Evolutionary conservation across 768 basidiomycete species (phyloP).

Genomic region (Rubroboletus satanas): DNA sequence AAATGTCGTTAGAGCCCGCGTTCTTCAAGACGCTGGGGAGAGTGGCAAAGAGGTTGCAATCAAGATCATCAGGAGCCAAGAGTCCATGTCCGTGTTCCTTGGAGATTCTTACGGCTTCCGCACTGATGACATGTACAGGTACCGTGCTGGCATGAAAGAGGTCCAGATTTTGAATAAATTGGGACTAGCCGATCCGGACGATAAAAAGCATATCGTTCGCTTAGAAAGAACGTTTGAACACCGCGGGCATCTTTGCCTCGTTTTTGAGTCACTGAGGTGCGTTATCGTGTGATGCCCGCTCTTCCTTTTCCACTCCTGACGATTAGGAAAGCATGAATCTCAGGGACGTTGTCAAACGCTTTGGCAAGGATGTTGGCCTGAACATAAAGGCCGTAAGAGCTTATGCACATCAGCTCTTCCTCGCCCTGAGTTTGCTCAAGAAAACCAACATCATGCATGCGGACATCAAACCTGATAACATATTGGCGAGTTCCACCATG

Average conservation of each 20-base stretch:
- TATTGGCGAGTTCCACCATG: conserved; percentile 59
- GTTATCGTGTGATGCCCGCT: conserved; percentile 15
- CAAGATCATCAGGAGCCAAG: conserved; percentile 94
- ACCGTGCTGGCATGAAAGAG: conserved; percentile 92
- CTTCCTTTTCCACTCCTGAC: conserved; percentile 13
- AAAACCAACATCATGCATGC: conserved; percentile 97
- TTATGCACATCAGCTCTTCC: conserved; percentile 96
- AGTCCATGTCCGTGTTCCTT: conserved; percentile 75
- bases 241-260: conserved; percentile 92
- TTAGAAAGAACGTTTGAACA: conserved; percentile 95
- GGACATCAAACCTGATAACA: conserved; percentile 98
- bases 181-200: conserved; percentile 86
- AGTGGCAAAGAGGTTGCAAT: conserved; percentile 84
- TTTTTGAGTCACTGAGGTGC: conserved; percentile 91
- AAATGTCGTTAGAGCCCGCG: conserved; percentile 87
- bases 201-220: conserved; percentile 95
- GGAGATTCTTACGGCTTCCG: not conserved
- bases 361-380: conserved; percentile 95
- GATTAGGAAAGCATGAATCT: conserved; percentile 79
- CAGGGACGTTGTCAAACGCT: conserved; percentile 95
- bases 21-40: conserved; percentile 61
- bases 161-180: conserved; percentile 84
- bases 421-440: conserved; percentile 76
- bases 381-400: conserved; percentile 97
- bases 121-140: conserved; percentile 48